Conservation (phyloP, 192 early-diverging fungal genomes). For the Lunasporangiospora selenospora region DNA sequence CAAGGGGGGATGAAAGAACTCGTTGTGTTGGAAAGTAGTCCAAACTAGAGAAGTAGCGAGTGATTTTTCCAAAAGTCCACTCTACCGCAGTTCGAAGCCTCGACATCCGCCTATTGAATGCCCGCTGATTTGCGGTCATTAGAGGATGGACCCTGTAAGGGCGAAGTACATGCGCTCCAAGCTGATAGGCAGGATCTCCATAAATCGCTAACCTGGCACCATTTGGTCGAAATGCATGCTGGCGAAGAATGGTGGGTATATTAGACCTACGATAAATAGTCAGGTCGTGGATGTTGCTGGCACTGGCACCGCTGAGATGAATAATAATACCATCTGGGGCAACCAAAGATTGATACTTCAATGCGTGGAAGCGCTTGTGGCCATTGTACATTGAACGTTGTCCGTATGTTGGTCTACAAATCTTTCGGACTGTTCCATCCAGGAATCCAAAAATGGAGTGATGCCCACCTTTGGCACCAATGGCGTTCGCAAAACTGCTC, state of each 20-base stretch:
- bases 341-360: conserved; percentile 11
- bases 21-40: neutral
- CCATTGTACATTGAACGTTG: conserved; percentile 8
- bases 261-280: neutral
- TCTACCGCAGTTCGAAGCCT: neutral
- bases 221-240: neutral
- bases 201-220: neutral
- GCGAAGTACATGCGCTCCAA: neutral
- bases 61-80: neutral
- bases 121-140: neutral
- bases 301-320: neutral
- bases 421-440: conserved; percentile 1
- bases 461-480: no score
- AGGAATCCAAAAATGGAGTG: conserved; percentile 2
- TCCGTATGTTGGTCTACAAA: neutral
- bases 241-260: neutral
- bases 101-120: neutral
- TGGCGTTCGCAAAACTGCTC: no score
- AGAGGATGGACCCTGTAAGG: neutral
- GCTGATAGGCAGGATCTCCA: neutral
- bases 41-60: neutral
- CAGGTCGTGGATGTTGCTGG: neutral
- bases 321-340: conserved; percentile 7
- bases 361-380: neutral
- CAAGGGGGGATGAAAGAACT: conserved; percentile 2